A percentile compares a stretch with the other conserved stretches of the same genome.
Evolutionary conservation across 2,329 filamentous ascomycete species (phyloP).

Genomic region (Neophaeococcomyces aloes): DNA sequence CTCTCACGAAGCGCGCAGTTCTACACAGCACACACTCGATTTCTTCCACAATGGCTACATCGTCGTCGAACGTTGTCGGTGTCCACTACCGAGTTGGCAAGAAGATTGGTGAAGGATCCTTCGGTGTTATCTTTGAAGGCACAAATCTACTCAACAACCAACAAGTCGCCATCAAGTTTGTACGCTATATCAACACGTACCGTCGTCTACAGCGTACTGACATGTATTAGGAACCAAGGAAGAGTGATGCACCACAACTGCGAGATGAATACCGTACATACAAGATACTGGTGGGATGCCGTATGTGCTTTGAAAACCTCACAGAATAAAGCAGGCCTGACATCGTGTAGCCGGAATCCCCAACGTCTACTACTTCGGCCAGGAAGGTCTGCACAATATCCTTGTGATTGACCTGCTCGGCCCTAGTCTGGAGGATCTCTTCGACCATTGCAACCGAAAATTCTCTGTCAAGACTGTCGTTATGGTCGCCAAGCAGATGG

Average conservation of each 20-base stretch:
- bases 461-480: slow-evolving; percentile 97
- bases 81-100: slow-evolving; percentile 98
- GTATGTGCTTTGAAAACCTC: slow-evolving; percentile 50
- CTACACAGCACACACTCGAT: neutral
- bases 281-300: slow-evolving; percentile 97
- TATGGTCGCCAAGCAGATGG: slow-evolving; percentile 99
- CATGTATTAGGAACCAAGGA: slow-evolving; percentile 72
- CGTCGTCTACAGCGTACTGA: slow-evolving; percentile 21
- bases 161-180: slow-evolving; percentile 98
- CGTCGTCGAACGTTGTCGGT: slow-evolving; percentile 92
- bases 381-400: slow-evolving; percentile 97
- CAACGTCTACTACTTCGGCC: slow-evolving; percentile 99
- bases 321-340: slow-evolving; percentile 9
- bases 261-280: slow-evolving; percentile 98
- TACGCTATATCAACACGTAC: slow-evolving; percentile 41
- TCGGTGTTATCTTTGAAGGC: slow-evolving; percentile 97
- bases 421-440: slow-evolving; percentile 89
- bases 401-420: slow-evolving; percentile 94
- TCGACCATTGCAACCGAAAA: slow-evolving; percentile 90
- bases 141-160: slow-evolving; percentile 98
- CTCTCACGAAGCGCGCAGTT: neutral
- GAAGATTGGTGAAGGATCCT: slow-evolving; percentile 98
- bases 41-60: slow-evolving; percentile 57
- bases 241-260: slow-evolving; percentile 95
- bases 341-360: slow-evolving; percentile 71